Percentiles rank a stretch among this genome's conserved stretches.
Conservation (phyloP, 2,329 filamentous ascomycete species). For the Gaeumannomyces sp. region DNA sequence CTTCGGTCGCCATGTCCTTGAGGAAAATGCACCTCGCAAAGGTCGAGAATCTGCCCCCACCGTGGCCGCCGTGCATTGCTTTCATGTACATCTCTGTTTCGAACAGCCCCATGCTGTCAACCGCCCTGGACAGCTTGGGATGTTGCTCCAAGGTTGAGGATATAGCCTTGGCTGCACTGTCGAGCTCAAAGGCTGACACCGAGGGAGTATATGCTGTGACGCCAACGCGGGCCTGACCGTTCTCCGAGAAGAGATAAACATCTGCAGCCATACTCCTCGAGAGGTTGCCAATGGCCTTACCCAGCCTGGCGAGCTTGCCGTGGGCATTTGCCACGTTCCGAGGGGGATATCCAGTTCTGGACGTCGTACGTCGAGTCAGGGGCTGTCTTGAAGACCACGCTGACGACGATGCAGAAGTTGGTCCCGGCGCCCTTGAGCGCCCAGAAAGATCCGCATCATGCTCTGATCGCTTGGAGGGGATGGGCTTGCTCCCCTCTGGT, state of each 20-base stretch:
- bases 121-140: too few species aligned
- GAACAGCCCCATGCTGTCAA: constrained; percentile 44
- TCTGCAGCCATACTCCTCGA: constrained; percentile 41
- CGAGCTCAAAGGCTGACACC: constrained; percentile 19
- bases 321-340: constrained; percentile 24
- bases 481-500: constrained; percentile 36
- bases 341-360: constrained; percentile 34
- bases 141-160: too few species aligned
- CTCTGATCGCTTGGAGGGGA: constrained; percentile 32
- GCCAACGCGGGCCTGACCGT: constrained; percentile 40
- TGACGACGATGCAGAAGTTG: constrained; percentile 52
- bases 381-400: constrained; percentile 43
- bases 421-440: constrained; percentile 52
- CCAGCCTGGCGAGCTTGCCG: constrained; percentile 32
- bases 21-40: constrained; percentile 62
- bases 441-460: constrained; percentile 50
- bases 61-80: constrained; percentile 52
- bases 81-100: constrained; percentile 56
- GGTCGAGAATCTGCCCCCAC: constrained; percentile 51
- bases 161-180: too few species aligned
- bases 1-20: constrained; percentile 33
- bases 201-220: constrained; percentile 32
- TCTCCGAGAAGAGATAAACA: constrained; percentile 48
- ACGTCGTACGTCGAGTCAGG: constrained; percentile 32
- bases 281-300: constrained; percentile 33